These are phyloP conservation scores for Quercus tomentella DNA, from an alignment of 331 rosid genomes.

Conservation along the genomic window DNA sequence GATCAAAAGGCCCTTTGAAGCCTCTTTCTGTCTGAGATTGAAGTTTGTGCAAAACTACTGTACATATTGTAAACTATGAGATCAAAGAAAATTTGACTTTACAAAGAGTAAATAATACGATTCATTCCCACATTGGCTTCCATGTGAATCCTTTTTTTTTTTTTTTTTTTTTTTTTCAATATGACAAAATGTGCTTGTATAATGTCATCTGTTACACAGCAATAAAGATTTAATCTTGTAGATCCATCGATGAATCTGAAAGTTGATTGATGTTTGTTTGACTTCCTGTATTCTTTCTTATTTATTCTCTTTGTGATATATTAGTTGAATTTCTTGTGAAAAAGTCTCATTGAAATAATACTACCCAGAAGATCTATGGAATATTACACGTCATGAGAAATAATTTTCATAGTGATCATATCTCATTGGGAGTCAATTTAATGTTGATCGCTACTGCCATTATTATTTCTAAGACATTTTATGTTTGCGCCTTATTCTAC, in stretches of 20 bases:
- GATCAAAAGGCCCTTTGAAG: constrained; percentile 91
- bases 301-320: background rate
- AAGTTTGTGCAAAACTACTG: constrained; percentile 34
- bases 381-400: background rate
- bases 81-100: constrained; percentile 15
- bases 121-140: constrained; percentile 25
- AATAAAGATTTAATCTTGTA: constrained; percentile 16
- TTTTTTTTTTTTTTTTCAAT: background rate
- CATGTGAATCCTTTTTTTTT: background rate
- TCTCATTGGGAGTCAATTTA: background rate
- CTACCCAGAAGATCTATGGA: background rate
- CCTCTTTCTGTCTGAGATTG: constrained; percentile 10
- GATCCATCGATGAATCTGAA: constrained; percentile 5
- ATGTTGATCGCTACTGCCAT: background rate
- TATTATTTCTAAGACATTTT: background rate
- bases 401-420: background rate
- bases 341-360: background rate
- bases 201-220: constrained; percentile 15
- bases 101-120: constrained; percentile 11
- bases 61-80: constrained; percentile 33
- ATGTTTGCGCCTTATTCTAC: background rate
- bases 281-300: background rate
- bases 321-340: background rate
- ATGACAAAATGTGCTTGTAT: constrained; percentile 23
- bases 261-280: constrained; percentile 4